Conservation (phyloP, 176 grass and related monocot species). For the Zoysia japonica region DNA sequence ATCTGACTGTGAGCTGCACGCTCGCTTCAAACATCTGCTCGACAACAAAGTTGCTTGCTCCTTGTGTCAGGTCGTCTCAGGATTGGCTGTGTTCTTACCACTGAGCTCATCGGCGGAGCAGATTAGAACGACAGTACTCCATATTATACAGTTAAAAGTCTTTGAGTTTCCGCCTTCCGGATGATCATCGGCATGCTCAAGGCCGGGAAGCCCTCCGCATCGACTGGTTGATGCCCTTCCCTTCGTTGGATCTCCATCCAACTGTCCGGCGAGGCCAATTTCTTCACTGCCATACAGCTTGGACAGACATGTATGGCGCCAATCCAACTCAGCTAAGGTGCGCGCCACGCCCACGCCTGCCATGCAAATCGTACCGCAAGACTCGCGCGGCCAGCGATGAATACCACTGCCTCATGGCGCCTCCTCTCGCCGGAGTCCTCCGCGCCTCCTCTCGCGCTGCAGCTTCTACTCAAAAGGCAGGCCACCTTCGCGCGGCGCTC, state of each 20-base stretch:
- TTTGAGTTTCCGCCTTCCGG: too few relatives aligned
- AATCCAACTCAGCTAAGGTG: constrained; percentile 34
- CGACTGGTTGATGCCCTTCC: not conserved
- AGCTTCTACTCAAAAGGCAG: constrained; percentile 11
- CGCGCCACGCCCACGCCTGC: constrained; percentile 26
- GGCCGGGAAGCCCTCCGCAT: not conserved
- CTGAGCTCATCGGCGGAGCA: not conserved
- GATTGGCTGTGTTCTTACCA: not conserved
- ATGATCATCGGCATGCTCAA: too few relatives aligned
- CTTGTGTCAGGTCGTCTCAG: not conserved
- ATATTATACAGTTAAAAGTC: not conserved
- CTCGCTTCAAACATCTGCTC: constrained; percentile 24
- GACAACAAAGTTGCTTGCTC: constrained; percentile 28
- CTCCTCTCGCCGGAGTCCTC: constrained; percentile 35
- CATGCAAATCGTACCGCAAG: not conserved
- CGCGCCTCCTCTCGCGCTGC: not conserved
- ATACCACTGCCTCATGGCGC: constrained; percentile 45
- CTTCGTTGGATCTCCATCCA: constrained; percentile 27
- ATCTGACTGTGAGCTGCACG: not conserved
- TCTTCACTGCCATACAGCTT: not conserved
- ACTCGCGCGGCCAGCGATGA: constrained; percentile 18
- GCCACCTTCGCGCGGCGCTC: not conserved
- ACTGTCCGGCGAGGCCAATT: not conserved
- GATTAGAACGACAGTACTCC: not conserved
- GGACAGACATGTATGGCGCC: not conserved